These are phyloP conservation scores for Durio zibethinus DNA, from an alignment of 345 rosid genomes.

Conservation along the genomic window DNA sequence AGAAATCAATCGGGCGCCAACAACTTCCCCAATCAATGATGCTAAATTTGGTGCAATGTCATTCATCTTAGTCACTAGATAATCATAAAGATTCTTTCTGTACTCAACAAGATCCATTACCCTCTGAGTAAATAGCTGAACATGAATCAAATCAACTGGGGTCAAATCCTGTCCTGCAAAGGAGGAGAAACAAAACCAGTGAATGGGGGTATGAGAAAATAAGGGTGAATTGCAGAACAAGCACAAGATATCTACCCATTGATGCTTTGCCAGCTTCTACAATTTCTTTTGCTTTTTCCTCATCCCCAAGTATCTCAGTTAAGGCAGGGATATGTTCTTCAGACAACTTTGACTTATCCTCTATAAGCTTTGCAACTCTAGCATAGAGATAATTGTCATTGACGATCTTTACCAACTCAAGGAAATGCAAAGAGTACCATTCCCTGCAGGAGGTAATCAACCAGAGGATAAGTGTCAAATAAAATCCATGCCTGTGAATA, in stretches of 20 bases:
- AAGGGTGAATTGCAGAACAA: neutral
- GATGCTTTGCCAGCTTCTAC: conserved; percentile 97
- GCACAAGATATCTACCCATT: conserved; percentile 57
- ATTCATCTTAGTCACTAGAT: conserved; percentile 81
- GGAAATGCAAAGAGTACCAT: conserved; percentile 99
- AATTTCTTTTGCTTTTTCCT: conserved; percentile 83
- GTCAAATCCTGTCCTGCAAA: conserved; percentile 81
- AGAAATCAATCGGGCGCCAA: neutral
- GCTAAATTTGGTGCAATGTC: conserved; percentile 79
- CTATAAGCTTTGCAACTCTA: conserved; percentile 53
- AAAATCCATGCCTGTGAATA: neutral
- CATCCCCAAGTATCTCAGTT: conserved; percentile 64
- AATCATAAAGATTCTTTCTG: conserved; percentile 82
- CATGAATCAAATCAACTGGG: conserved; percentile 77
- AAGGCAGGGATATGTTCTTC: conserved; percentile 54
- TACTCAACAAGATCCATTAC: conserved; percentile 85
- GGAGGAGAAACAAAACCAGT: neutral
- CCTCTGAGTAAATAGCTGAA: conserved; percentile 75
- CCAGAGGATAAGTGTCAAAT: neutral
- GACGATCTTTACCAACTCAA: conserved; percentile 85
- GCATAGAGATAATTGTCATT: conserved; percentile 84
- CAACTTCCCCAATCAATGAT: neutral
- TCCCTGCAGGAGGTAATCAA: conserved; percentile 53
- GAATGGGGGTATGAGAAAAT: neutral
- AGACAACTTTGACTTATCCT: conserved; percentile 60